Base-by-base conservation (phyloP, 2,329 filamentous ascomycete species). In the Claviceps spartinae region DNA sequence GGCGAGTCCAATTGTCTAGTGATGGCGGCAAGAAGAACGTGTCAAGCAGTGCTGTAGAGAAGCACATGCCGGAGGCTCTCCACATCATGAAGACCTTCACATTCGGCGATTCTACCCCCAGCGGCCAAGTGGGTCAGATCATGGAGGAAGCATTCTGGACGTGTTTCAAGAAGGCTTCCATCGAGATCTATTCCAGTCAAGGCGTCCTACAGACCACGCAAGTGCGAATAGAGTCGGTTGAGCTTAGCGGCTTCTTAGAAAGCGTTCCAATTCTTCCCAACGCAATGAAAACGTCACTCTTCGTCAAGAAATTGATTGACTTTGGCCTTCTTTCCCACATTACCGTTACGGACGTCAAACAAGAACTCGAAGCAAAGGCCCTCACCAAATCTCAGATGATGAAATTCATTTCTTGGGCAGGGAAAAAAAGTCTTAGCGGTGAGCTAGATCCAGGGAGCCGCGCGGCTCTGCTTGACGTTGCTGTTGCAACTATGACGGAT, bases 91-190 rank as follows among this genome's bases (percentile, higher is more conserved):
- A 88, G 58, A 91, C 93, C 18, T 98, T 93, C 64, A 87, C 86
- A 0, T 95, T 93, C 59, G 78, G 77, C 40, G 88, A 95, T 62
- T 96, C 93, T 1, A 97, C 94, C 0, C 93, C 93, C 1, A 94
- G 86, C 55, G 78, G 78, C 0, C 78, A 86, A 54, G 86, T 97
- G 20, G 88, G 89, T 0, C 82, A 88, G 62, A 85, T 88, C 55
- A 88, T 98, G 50, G 90, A 96, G 62, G 88, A 96, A 67, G 87
- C 89, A 0, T 98, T 98, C 64, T 98, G 93, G 93, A 94, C 82
- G 38, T 90, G 88, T 56, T 93, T 86, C 62, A 84, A 81, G 63
- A 85, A 84, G 56, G 82, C 88, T 2, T 84, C 81, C 0, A 88
- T 97, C 53, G 90, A 96, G 61, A 78, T 96, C 6, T 82, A 94